Base-by-base conservation (phyloP, 768 basidiomycete species). In the Leccinellum albellum region DNA sequence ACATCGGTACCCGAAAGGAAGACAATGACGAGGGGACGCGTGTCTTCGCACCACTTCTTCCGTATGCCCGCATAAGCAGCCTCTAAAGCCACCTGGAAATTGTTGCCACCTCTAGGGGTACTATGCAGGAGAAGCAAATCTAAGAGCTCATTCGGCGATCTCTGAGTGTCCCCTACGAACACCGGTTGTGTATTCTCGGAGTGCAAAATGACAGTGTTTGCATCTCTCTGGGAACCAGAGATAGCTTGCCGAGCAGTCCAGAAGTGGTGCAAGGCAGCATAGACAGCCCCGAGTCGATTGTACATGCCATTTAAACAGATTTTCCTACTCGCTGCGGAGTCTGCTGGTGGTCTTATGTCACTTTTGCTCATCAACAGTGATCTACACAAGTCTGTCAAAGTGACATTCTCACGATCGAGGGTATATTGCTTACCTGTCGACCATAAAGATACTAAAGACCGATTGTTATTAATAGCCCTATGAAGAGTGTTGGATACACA, bases 221-320 rank as follows among this genome's bases (percentile, higher is more conserved):
- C 72, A 64, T 86, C 84, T 24, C 74, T 69, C 14, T 79, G 75
- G 8, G n/a, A 31, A 49, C 48, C 48, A 1, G 48, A 49, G 48
- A 49, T 74, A 14, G 74, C 68, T 28, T 75, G 72, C 3, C 84
- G 76, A 3, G 85, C 76, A 1, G 68, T 61, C 83, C 81, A 86
- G 62, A 86, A 86, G 17, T 66, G 70, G 56, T 82, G 66, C 6
- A 86, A 59, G 1, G 84, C 75, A 4, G 81, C 76, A 31, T 78
- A 80, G 3, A 83, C 84, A 0, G 84, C 82, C 1, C 84, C 84
- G 10, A 83, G 73, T n/a, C 85, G 70, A 63, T 86, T 79, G 51
- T 80, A 67, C 51, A 44, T 21, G 31, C 52, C 52, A 24, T 33
- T 7, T 5, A 2, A 20, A 14, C 14, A 20, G n/a, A 53, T 45